Evolutionary conservation across 2,329 filamentous ascomycete species (phyloP), one percentile per base, ranked within the genome.

Genomic region (Penicillium hesseltinei): DNA sequence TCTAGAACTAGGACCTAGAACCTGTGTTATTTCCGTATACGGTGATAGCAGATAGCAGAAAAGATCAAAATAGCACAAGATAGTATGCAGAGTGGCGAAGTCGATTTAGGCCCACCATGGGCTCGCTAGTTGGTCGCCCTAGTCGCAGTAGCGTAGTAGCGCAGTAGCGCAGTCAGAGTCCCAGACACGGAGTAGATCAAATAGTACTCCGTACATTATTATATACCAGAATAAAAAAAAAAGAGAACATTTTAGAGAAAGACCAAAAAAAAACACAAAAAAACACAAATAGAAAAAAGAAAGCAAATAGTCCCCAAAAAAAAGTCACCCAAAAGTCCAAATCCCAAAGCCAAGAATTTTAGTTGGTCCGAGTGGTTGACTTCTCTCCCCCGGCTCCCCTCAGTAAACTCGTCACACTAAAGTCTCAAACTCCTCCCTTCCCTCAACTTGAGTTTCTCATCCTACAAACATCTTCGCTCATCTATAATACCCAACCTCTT

Each of bases 401-500:
- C 60, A 48, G 45, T 47, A 62, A 62, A 52, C 51, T 56, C 56
- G 61, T 65, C 58, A 64, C 62, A 62, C 58, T 51, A 15, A 44
- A 53, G 52, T 59, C 48, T 58, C 59, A 59, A 63, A 58, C 50
- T 51, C 52, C 54, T 45, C 36, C 58, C 54, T 54, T 54, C 55
- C 51, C 29, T 21, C 56, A 51, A 35, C 29, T 36, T 48, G 31
- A 23, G 2, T 25, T 25, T 48, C 45, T 48, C 31, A 35, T n/a
- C 45, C 31, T 23, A 45, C 27, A n/a, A 9, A 17, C 13, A 46
- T 48, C 53, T 39, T 42, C 27, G 40, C 49, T 35, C 57, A 49
- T 51, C 27, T 29, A 25, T 31, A 35, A 50, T 38, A 40, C 21
- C 21, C 38, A 42, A 27, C 36, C n/a, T 36, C 44, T 47, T 46